These are phyloP conservation scores for Aphanomyces cochlioides DNA, from an alignment of 352 stramenopile genomes.

Conservation along the genomic window DNA sequence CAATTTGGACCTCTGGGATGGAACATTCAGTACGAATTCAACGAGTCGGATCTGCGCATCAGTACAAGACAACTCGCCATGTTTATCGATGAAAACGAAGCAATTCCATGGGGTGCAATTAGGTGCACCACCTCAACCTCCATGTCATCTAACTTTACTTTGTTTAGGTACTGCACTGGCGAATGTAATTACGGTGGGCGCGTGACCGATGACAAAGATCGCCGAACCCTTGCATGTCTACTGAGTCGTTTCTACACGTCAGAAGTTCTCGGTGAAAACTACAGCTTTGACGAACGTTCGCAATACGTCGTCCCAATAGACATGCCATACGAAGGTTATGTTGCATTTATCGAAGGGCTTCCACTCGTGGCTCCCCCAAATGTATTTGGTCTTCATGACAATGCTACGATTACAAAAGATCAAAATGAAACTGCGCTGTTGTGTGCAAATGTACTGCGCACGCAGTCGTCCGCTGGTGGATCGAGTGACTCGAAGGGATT, in stretches of 20 bases:
- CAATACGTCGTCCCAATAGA: conserved; percentile 75
- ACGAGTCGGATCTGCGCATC: conserved; percentile 91
- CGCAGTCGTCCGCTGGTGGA: conserved; percentile 71
- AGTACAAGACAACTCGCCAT: conserved; percentile 89
- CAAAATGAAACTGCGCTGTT: conserved; percentile 93
- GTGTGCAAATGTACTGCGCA: conserved; percentile 90
- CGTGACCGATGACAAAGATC: conserved; percentile 85
- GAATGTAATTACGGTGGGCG: conserved; percentile 84
- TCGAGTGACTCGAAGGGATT: conserved; percentile 43
- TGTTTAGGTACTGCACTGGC: conserved; percentile 61
- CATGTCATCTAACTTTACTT: background rate
- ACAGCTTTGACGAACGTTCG: conserved; percentile 62
- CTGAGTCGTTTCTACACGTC: conserved; percentile 70
- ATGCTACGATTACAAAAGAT: conserved; percentile 92
- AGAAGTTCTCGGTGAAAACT: conserved; percentile 56
- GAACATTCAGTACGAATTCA: conserved; percentile 97
- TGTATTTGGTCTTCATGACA: conserved; percentile 92
- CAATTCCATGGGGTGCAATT: conserved; percentile 73
- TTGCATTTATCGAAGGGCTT: conserved; percentile 82
- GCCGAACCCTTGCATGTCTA: conserved; percentile 66
- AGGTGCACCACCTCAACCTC: conserved; percentile 28
- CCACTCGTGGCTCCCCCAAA: conserved; percentile 84
- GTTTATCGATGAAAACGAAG: conserved; percentile 88
- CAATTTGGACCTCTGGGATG: conserved; percentile 92
- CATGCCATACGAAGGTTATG: conserved; percentile 66